Percentiles rank a stretch among this genome's conserved stretches.
Evolutionary conservation across 2,329 filamentous ascomycete species (phyloP).

Genomic region (Macrophomina tecta): DNA sequence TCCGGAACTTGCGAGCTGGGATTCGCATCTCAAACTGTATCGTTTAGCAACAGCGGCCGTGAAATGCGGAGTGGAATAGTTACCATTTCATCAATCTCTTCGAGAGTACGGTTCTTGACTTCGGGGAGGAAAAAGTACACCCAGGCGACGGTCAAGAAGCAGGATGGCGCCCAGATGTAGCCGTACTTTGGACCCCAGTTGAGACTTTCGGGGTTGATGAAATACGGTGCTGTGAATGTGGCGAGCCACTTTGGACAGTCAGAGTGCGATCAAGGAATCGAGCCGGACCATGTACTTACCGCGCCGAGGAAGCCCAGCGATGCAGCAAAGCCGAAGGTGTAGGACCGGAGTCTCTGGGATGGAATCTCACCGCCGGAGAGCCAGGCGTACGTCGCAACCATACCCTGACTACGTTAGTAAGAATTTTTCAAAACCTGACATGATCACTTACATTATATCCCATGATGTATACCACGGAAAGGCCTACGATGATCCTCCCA

Average conservation of each 20-base stretch:
- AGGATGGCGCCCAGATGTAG: conserved; percentile 43
- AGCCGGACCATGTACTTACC: not conserved
- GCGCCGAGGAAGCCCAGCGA: conserved; percentile 62
- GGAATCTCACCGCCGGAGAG: conserved; percentile 64
- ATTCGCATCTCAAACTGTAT: conserved; percentile 37
- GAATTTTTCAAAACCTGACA: too few relatives aligned
- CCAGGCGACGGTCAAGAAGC: conserved; percentile 47
- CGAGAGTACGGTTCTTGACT: conserved; percentile 48
- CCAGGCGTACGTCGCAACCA: conserved; percentile 64
- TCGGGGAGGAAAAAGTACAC: conserved; percentile 42
- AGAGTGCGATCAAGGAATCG: not conserved
- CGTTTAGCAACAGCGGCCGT: not conserved
- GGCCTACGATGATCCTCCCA: conserved; percentile 58
- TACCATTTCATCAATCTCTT: conserved; percentile 42
- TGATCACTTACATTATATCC: conserved; percentile 52
- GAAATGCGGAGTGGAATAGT: not conserved
- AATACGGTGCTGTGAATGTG: conserved; percentile 64
- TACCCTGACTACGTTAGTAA: conserved; percentile 36
- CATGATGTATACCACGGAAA: conserved; percentile 61
- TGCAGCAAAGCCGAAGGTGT: conserved; percentile 62
- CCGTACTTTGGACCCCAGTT: conserved; percentile 65
- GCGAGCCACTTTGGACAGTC: conserved; percentile 52
- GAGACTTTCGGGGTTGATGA: conserved; percentile 62
- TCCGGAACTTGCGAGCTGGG: conserved; percentile 40
- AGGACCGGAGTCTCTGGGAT: conserved; percentile 62